These are phyloP conservation scores for Sicyos edulis DNA, from an alignment of 306 rosid species.

Conservation along the genomic window DNA sequence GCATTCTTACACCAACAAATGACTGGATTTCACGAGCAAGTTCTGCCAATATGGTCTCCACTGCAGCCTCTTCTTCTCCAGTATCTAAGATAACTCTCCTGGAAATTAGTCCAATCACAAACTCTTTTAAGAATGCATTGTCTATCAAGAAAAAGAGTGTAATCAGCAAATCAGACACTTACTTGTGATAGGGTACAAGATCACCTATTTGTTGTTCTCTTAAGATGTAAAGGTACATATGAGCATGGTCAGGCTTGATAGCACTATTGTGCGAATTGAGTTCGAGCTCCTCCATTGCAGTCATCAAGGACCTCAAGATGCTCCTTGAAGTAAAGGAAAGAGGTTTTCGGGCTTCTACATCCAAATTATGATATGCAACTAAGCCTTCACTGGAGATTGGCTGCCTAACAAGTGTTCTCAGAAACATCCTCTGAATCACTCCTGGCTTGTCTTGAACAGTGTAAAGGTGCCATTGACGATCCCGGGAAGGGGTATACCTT, in stretches of 20 bases:
- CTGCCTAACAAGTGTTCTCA: constrained; percentile 90
- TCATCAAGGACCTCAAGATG: constrained; percentile 78
- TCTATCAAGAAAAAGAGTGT: constrained; percentile 23
- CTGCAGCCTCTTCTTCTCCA: constrained; percentile 58
- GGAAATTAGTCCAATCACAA: constrained; percentile 36
- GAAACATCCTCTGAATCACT: constrained; percentile 81
- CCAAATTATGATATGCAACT: constrained; percentile 50
- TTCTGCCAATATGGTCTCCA: constrained; percentile 58
- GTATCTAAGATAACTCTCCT: constrained; percentile 57
- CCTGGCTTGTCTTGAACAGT: constrained; percentile 66
- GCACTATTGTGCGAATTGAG: constrained; percentile 80
- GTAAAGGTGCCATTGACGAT: constrained; percentile 97
- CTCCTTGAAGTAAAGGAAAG: constrained; percentile 79
- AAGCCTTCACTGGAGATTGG: constrained; percentile 71
- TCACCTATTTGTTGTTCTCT: constrained; percentile 73
- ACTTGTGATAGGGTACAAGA: constrained; percentile 75
- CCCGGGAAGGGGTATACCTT: constrained; percentile 82
- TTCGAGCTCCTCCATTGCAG: constrained; percentile 99
- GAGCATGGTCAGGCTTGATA: constrained; percentile 74
- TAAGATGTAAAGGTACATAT: constrained; percentile 84
- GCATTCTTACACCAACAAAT: constrained; percentile 90
- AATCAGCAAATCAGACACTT: constrained; percentile 28
- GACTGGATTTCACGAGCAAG: constrained; percentile 68
- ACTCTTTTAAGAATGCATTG: constrained; percentile 24
- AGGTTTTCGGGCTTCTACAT: constrained; percentile 43